phyloP scores from a whole-genome alignment of 139 green algal species.

The Chlorella vulgaris region DNA sequence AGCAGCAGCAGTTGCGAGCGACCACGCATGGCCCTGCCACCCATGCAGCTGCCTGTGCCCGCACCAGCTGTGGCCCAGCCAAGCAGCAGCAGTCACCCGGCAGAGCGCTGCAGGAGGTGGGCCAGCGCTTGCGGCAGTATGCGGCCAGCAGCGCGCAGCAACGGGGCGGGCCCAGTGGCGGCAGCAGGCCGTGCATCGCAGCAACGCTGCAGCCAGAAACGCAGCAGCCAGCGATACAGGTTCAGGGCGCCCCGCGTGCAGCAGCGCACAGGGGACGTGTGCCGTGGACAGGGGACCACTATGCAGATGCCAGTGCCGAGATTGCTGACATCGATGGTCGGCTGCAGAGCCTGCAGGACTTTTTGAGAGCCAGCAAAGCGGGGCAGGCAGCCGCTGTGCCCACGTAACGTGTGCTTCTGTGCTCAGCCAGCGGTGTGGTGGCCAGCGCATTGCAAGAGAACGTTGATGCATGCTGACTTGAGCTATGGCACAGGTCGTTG shows the following conservation, averaged over 20 bases:
- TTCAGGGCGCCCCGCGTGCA: no score
- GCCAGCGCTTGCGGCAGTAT: constrained; percentile 64
- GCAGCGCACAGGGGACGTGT: neutral
- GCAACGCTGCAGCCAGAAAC: neutral
- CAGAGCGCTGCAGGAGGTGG: constrained; percentile 73
- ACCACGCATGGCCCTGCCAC: constrained; percentile 14
- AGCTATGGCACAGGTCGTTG: no score
- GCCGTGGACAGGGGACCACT: constrained; percentile 23
- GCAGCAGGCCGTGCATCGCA: neutral
- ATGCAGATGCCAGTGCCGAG: constrained; percentile 68
- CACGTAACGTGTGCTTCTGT: neutral
- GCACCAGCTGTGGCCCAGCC: neutral
- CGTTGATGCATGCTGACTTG: no score
- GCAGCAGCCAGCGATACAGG: no score
- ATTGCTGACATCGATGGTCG: constrained; percentile 86
- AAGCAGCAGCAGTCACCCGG: constrained; percentile 53
- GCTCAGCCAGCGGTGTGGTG: neutral
- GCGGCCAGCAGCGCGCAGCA: neutral
- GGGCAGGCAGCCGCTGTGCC: constrained; percentile 5
- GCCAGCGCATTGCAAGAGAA: no score
- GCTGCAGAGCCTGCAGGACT: constrained; percentile 80
- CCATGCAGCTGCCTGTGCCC: neutral
- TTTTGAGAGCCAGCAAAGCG: constrained; percentile 73
- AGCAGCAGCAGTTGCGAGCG: constrained; percentile 54
- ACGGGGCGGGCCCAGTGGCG: neutral